Percentiles rank a stretch among this genome's conserved stretches.
These are phyloP conservation scores for Geranomyces michiganensis DNA, from an alignment of 192 early-diverging fungal species.

Conservation along the genomic window DNA sequence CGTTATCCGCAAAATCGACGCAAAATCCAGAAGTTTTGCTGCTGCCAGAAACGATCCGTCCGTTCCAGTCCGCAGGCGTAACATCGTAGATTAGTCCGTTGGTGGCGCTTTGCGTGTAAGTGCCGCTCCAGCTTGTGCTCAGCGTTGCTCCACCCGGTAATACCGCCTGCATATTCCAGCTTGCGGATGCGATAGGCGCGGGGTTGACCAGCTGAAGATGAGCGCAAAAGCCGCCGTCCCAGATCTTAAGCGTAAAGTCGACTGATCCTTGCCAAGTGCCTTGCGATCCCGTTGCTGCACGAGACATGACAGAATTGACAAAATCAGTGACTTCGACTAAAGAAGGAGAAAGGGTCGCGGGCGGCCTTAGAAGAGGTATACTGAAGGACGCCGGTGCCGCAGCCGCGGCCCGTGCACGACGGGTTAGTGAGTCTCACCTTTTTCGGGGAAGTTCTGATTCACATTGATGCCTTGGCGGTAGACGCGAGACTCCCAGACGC, in stretches of 20 bases:
- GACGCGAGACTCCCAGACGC: conserved; percentile 13
- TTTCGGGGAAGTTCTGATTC: conserved; percentile 5
- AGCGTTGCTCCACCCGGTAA: conserved; percentile 4
- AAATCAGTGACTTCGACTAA: conserved; percentile 9
- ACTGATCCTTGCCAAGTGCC: conserved; percentile 22
- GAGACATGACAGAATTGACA: conserved; percentile 10
- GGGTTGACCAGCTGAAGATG: conserved; percentile 30
- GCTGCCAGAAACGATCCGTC: conserved; percentile 14
- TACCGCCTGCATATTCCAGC: conserved; percentile 1
- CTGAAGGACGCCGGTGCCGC: not conserved
- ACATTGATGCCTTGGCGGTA: conserved; percentile 16
- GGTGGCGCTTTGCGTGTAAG: conserved; percentile 6
- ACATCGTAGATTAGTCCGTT: not conserved
- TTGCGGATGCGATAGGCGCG: not conserved
- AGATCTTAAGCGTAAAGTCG: conserved; percentile 33
- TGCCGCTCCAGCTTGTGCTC: conserved; percentile 19
- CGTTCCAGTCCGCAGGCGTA: conserved; percentile 24
- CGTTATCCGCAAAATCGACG: not conserved
- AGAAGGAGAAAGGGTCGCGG: conserved; percentile 2
- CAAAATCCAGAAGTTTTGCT: conserved; percentile 33
- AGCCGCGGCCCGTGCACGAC: not conserved
- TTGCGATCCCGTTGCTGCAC: not conserved
- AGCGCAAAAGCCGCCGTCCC: conserved; percentile 26
- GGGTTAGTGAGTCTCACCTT: conserved; percentile 1
- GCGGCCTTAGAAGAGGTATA: not conserved